These are phyloP conservation scores for Lepidium aucheri DNA, from an alignment of 345 rosid genomes.

Conservation along the genomic window DNA sequence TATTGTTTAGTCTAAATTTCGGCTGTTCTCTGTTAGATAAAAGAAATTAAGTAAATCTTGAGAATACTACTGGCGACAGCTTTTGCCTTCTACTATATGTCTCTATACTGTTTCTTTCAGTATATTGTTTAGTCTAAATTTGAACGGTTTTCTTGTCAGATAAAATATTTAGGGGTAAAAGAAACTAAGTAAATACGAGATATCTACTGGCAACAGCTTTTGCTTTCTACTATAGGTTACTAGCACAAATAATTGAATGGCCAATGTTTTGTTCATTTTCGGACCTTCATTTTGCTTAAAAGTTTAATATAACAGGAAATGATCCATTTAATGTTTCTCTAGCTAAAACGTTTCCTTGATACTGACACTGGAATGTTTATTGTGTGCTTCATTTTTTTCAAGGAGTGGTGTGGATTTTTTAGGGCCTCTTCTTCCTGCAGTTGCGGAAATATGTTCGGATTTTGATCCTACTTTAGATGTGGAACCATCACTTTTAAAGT, in stretches of 20 bases:
- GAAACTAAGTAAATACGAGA: not conserved
- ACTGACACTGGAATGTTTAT: not conserved
- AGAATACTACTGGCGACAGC: constrained; percentile 4
- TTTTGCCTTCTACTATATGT: not conserved
- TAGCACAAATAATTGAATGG: not conserved
- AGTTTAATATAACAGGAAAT: not conserved
- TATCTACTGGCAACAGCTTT: constrained; percentile 8
- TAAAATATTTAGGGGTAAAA: not conserved
- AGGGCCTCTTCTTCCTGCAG: constrained; percentile 97
- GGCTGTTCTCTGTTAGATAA: not conserved
- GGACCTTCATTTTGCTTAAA: not conserved
- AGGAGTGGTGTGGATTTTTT: constrained; percentile 98
- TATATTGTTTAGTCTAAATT: not conserved
- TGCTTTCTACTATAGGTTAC: not conserved
- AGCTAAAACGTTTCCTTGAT: not conserved
- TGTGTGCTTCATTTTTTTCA: constrained; percentile 22
- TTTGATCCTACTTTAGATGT: constrained; percentile 78
- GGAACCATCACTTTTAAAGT: constrained; percentile 90
- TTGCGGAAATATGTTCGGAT: constrained; percentile 95
- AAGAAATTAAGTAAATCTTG: not conserved
- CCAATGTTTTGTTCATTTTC: constrained; percentile 2
- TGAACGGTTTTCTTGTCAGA: not conserved
- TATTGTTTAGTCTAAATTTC: not conserved
- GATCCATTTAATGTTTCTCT: not conserved
- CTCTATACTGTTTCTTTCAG: not conserved